phyloP scores from a whole-genome alignment of 768 basidiomycete genomes.

The Termitomyces sp. region DNA sequence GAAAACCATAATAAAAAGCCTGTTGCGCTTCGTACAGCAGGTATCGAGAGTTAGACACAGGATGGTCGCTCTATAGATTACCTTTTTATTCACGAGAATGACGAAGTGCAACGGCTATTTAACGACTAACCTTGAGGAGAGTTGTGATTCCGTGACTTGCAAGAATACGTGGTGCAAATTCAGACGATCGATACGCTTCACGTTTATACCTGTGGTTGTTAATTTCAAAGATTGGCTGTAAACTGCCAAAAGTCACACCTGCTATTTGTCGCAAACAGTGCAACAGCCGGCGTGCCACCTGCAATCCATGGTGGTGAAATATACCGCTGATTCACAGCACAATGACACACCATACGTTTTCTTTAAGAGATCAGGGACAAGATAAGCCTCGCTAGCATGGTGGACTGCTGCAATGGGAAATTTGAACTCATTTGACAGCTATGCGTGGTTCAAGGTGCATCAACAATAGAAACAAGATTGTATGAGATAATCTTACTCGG shows the following conservation, averaged over 20 bases:
- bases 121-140: constrained; percentile 58
- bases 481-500: constrained; percentile 33
- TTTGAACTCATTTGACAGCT: constrained; percentile 83
- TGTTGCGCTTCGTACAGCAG: constrained; percentile 83
- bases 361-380: constrained; percentile 75
- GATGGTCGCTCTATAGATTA: constrained; percentile 55
- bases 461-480: not conserved
- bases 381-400: constrained; percentile 76
- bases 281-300: constrained; percentile 70
- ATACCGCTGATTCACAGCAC: not conserved
- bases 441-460: not conserved
- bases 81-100: not conserved
- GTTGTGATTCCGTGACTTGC: constrained; percentile 63
- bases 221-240: not conserved
- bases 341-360: constrained; percentile 51
- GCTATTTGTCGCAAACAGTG: constrained; percentile 60
- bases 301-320: not conserved
- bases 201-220: constrained; percentile 53
- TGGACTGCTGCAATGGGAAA: constrained; percentile 77
- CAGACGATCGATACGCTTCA: constrained; percentile 77
- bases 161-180: constrained; percentile 75
- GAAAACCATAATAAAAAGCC: constrained; percentile 76
- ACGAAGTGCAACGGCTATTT: not conserved
- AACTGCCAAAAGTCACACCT: constrained; percentile 19
- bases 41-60: constrained; percentile 62